Evolutionary conservation across 2,329 filamentous ascomycete species (phyloP).

Genomic region (Hypoxylon sp.): DNA sequence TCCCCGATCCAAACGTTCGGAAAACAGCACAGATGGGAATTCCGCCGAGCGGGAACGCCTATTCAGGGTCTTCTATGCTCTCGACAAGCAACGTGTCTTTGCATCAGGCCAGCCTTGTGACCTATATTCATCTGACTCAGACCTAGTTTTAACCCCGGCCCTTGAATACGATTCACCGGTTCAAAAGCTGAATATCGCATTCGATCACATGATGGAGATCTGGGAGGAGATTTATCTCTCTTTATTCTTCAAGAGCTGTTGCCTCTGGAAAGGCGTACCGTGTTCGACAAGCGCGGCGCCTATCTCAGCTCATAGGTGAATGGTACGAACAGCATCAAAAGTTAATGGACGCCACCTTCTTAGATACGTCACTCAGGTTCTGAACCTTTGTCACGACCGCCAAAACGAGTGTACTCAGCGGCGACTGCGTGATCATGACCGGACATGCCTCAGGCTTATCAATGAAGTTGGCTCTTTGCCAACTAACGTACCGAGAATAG

Average conservation of each 20-base stretch:
- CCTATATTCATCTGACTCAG: conserved; percentile 43
- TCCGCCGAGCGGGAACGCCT: conserved; percentile 30
- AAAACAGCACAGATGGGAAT: neutral
- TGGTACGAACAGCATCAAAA: conserved; percentile 32
- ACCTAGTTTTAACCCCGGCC: conserved; percentile 24
- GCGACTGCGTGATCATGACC: conserved; percentile 32
- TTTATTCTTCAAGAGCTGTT: conserved; percentile 36
- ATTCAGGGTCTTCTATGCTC: conserved; percentile 43
- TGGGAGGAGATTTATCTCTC: conserved; percentile 47
- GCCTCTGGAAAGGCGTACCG: conserved; percentile 18
- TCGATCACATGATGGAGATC: conserved; percentile 41
- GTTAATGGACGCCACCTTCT: conserved; percentile 9
- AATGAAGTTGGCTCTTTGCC: conserved; percentile 22
- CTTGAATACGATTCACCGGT: conserved; percentile 1
- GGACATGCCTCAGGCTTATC: conserved; percentile 37
- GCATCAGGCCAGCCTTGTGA: conserved; percentile 45
- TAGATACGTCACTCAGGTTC: conserved; percentile 40
- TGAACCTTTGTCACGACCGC: conserved; percentile 39
- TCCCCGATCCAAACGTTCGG: conserved; percentile 27
- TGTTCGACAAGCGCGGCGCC: conserved; percentile 24
- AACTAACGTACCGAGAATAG: conserved; percentile 30
- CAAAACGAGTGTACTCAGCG: conserved; percentile 22
- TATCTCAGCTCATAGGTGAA: conserved; percentile 25
- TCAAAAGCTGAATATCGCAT: conserved; percentile 31
- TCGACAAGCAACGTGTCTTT: conserved; percentile 46